phyloP scores from a whole-genome alignment of 495 filamentous ascomycete species.

The Hypoxylon cercidicola region DNA sequence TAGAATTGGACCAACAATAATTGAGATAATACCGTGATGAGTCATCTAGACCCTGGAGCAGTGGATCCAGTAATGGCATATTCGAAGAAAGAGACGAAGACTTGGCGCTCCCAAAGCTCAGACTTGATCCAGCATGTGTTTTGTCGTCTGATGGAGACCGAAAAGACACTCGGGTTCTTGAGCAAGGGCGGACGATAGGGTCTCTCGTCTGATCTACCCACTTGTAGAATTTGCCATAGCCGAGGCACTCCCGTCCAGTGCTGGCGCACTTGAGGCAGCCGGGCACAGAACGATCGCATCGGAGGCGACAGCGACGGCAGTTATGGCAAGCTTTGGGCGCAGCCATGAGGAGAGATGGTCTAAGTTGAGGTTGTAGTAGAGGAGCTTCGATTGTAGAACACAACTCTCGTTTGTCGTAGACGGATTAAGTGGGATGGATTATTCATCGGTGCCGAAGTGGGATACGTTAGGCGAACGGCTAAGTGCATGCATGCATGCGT shows the following conservation, averaged over 20 bases:
- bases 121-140: not conserved
- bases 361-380: conserved; percentile 10
- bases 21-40: conserved; percentile 59
- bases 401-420: not conserved
- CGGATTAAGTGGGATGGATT: conserved; percentile 11
- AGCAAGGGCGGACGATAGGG: not conserved
- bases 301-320: conserved; percentile 62
- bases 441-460: not conserved
- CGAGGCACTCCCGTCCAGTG: conserved; percentile 59
- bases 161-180: conserved; percentile 2
- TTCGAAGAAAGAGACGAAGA: conserved; percentile 20
- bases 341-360: conserved; percentile 35
- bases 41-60: conserved; percentile 47
- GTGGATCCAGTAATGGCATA: conserved; percentile 52
- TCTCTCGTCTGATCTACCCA: conserved; percentile 45
- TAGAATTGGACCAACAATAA: conserved; percentile 31
- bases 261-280: conserved; percentile 60
- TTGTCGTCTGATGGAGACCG: conserved; percentile 7
- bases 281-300: conserved; percentile 63
- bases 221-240: conserved; percentile 54
- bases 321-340: conserved; percentile 55
- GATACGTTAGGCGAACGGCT: not conserved
- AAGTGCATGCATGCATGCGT: conserved; percentile 10
- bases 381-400: not conserved
- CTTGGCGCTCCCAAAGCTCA: not conserved